Percentiles rank a stretch among this genome's conserved stretches.
phyloP scores from a whole-genome alignment of 2,329 filamentous ascomycete species.

The Diaporthe destruens region DNA sequence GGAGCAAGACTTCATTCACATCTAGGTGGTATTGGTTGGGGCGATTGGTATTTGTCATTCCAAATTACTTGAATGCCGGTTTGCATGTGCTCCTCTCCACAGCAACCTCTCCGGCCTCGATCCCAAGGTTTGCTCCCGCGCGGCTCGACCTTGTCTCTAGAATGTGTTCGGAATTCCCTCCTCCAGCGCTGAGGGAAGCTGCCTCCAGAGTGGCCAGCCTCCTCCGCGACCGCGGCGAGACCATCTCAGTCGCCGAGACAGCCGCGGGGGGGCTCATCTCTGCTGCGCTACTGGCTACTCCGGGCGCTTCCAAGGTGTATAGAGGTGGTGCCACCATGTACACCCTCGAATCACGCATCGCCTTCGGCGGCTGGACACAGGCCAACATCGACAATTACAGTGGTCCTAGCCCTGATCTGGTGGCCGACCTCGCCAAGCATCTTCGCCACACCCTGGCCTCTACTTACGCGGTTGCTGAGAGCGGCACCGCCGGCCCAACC shows the following conservation, averaged over 20 bases:
- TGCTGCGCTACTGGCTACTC: constrained; percentile 67
- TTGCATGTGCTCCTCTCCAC: too few species aligned
- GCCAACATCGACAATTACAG: constrained; percentile 63
- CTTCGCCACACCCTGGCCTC: constrained; percentile 66
- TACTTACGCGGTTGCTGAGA: constrained; percentile 71
- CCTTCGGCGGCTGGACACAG: constrained; percentile 72
- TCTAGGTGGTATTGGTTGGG: too few species aligned
- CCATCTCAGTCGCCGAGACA: constrained; percentile 72
- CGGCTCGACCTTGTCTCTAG: background rate
- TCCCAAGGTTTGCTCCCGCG: background rate
- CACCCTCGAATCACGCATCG: constrained; percentile 68
- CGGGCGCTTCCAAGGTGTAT: constrained; percentile 70
- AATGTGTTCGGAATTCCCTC: constrained; percentile 39
- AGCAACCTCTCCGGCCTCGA: background rate
- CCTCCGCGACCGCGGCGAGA: constrained; percentile 67
- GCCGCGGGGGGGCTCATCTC: constrained; percentile 74
- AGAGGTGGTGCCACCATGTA: constrained; percentile 73
- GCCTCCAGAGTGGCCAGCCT: constrained; percentile 63
- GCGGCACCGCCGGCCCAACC: constrained; percentile 74
- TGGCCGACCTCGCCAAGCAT: constrained; percentile 67
- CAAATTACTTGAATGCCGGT: too few species aligned
- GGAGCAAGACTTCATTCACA: too few species aligned
- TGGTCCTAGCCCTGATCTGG: constrained; percentile 71
- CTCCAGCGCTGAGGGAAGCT: constrained; percentile 35
- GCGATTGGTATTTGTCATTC: too few species aligned